Conservation (phyloP, 352 stramenopile species). For the Pythium phragmitis region DNA sequence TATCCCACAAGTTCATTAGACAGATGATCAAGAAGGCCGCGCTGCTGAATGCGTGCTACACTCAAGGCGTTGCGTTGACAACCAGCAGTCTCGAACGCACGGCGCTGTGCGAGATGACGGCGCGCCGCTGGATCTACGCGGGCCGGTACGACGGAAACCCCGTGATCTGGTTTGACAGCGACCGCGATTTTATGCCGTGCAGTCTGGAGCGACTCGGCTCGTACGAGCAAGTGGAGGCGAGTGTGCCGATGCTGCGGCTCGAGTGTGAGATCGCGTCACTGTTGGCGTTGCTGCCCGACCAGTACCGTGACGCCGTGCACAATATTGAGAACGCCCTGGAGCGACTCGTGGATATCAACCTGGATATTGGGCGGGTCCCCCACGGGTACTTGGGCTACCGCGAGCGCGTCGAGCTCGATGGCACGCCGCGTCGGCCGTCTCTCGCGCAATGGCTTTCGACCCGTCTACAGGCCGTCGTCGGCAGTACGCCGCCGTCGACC, state of each 20-base stretch:
- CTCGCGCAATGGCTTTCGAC: background rate
- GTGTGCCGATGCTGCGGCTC: background rate
- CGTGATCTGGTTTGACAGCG: background rate
- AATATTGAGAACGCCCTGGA: slow-evolving; percentile 18
- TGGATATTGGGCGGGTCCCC: slow-evolving; percentile 16
- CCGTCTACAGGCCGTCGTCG: background rate
- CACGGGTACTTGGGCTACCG: slow-evolving; percentile 4
- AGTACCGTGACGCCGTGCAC: slow-evolving; percentile 7
- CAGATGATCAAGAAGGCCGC: background rate
- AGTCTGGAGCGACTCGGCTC: slow-evolving; percentile 14
- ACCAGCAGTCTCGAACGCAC: background rate
- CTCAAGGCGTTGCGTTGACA: background rate
- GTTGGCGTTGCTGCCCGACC: slow-evolving; percentile 20
- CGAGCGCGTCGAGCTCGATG: slow-evolving; percentile 10
- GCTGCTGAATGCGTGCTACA: background rate
- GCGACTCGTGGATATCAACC: slow-evolving; percentile 8
- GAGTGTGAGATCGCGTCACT: slow-evolving; percentile 21
- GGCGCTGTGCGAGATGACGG: background rate
- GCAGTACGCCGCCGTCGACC: slow-evolving; percentile 8
- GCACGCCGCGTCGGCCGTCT: background rate
- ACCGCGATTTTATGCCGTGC: background rate
- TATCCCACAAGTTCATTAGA: background rate
- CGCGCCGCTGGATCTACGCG: background rate
- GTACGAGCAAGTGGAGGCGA: background rate
- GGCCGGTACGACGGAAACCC: background rate